phyloP scores from a whole-genome alignment of 768 basidiomycete species.

The Asterophora lycoperdoides region DNA sequence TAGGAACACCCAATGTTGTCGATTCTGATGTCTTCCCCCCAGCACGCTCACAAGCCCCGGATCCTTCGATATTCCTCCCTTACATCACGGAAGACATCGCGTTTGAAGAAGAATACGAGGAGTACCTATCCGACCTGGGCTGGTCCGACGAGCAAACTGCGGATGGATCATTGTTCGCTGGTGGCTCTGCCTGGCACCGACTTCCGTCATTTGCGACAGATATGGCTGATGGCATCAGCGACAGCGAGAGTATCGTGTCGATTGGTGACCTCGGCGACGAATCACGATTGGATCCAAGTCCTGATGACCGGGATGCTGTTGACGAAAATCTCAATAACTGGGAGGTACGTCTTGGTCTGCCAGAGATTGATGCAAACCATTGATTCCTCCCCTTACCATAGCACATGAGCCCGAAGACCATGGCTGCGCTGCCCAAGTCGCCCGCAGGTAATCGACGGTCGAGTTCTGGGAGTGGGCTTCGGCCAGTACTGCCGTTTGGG shows the following conservation, averaged over 20 bases:
- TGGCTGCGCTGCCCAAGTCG: conserved; percentile 90
- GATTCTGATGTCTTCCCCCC: conserved; percentile 97
- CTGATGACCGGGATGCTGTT: conserved; percentile 57
- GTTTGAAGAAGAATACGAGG: conserved; percentile 96
- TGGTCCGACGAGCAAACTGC: conserved; percentile 56
- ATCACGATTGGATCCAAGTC: conserved; percentile 55
- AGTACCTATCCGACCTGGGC: conserved; percentile 86
- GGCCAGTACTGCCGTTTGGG: conserved; percentile 72
- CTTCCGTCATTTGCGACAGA: conserved; percentile 74
- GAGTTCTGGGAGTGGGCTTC: conserved; percentile 77
- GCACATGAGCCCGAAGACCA: conserved; percentile 96
- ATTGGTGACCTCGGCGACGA: conserved; percentile 89
- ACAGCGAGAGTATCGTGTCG: conserved; percentile 88
- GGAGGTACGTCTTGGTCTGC: conserved; percentile 62
- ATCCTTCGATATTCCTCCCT: conserved; percentile 79
- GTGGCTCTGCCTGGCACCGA: conserved; percentile 72
- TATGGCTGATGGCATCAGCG: conserved; percentile 86
- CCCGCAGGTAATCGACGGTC: conserved; percentile 79
- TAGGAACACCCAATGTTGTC: conserved; percentile 70
- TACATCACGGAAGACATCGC: conserved; percentile 93
- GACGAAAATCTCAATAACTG: conserved; percentile 92
- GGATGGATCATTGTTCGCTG: conserved; percentile 38
- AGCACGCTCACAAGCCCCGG: conserved; percentile 78
- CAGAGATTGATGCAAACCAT: neutral
- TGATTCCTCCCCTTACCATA: conserved; percentile 26